Percentiles rank a stretch among this genome's conserved stretches.
Evolutionary conservation across 179 eudicot genomes (phyloP).

Genomic region (Silene noctiflora): DNA sequence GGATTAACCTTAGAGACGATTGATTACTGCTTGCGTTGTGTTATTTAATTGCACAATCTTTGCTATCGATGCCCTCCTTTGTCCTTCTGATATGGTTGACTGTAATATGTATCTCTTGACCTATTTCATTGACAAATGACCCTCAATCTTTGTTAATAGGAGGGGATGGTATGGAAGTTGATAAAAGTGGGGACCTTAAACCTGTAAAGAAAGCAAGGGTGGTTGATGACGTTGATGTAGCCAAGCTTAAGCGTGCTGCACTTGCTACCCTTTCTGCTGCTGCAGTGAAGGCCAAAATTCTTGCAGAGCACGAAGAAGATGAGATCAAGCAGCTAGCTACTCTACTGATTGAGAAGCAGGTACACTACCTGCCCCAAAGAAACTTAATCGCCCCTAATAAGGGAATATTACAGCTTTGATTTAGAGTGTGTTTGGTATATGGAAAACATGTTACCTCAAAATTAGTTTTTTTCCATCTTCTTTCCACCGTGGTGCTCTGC

Average conservation of each 20-base stretch:
- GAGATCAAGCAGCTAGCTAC: constrained; percentile 77
- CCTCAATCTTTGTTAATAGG: constrained; percentile 28
- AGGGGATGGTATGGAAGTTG: constrained; percentile 38
- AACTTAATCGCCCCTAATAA: background rate
- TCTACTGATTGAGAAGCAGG: constrained; percentile 85
- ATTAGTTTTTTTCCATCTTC: background rate
- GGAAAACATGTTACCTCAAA: background rate
- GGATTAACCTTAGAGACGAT: background rate
- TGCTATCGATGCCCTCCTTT: background rate
- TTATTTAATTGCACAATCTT: background rate
- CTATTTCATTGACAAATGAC: constrained; percentile 20
- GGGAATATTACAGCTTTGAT: background rate
- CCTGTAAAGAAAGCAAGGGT: constrained; percentile 25
- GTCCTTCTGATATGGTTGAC: background rate
- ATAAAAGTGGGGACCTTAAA: constrained; percentile 35
- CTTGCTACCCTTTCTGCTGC: constrained; percentile 84
- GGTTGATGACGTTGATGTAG: constrained; percentile 39
- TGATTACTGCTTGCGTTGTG: background rate
- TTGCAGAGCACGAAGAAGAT: constrained; percentile 89
- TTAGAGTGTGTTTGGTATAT: background rate
- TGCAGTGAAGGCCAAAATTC: constrained; percentile 90
- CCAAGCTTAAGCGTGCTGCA: constrained; percentile 74
- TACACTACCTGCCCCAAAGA: constrained; percentile 16
- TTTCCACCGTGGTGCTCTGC: too few relatives aligned
- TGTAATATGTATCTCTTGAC: background rate